Evolutionary conservation across 805 yeast genomes (phyloP), one percentile per base, ranked within the genome.

Genomic region (Sugiyamaella qingdaonensis): DNA sequence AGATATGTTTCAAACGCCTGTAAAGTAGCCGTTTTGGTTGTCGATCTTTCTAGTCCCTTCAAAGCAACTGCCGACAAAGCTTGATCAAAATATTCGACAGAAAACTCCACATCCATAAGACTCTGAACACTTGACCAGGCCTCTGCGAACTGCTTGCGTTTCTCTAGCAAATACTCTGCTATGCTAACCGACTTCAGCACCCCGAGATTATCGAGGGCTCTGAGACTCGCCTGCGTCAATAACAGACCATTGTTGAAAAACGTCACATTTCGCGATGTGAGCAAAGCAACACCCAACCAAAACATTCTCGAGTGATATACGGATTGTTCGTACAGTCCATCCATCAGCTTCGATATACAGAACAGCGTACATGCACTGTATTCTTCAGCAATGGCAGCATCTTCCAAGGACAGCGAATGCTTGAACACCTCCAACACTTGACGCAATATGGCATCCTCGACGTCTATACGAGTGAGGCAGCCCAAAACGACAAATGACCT

Each of bases 401-500:
- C 59, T 13, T 36, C 39, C 27, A 49, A 24, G 35, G 57, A 14
- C 36, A 55, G 19, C 8, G 61, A 52, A 24, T 42, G 32, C n/a
- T 43, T 43, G 46, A 60, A 52, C 16, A 61, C 54, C 24, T 48
- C 43, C 33, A 64, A 52, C 10, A 78, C 66, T 34, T 69, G 71
- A 52, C 71, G 62, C 39, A 77, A 79, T 59, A 72, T 62, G n/a
- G 74, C 72, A 60, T 84, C 87, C 48, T 80, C 79, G 24, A 85
- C 78, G 27, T 88, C 89, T 10, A 74, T 69, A 55, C 79, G 79
- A 0, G 88, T 77, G 43, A 88, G 66, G 35, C 85, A 80, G 37
- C 96, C 94, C 14, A 87, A 74, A 4, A 86, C 78, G 57, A 87
- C 73, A 35, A 83, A 77, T 82, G 67, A 56, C 5, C 66, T 57